Evolutionary conservation across 306 rosid genomes (phyloP).

Genomic region (Sphenostylis stenocarpa): DNA sequence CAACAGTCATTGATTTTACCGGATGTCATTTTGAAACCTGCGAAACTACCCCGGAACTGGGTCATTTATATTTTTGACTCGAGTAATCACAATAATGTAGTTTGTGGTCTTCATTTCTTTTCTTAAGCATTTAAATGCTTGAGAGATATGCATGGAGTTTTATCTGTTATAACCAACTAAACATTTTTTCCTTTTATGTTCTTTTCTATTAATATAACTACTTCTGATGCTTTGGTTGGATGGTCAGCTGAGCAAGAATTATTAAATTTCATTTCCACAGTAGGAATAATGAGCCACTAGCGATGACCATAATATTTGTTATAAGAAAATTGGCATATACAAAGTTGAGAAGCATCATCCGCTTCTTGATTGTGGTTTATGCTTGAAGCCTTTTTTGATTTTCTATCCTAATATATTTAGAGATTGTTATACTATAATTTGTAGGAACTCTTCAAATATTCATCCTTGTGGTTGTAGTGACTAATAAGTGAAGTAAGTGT

Average conservation of each 20-base stretch:
- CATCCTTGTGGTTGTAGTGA: neutral
- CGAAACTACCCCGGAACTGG: neutral
- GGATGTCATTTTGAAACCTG: neutral
- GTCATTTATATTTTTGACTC: slow-evolving; percentile 1
- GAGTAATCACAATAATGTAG: slow-evolving; percentile 13
- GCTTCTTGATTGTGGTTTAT: neutral
- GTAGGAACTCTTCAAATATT: neutral
- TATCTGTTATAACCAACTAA: slow-evolving; percentile 6
- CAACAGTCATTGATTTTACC: neutral
- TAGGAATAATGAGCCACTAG: neutral
- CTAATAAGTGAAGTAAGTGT: neutral
- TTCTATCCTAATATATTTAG: neutral
- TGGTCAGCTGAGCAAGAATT: neutral
- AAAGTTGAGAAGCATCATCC: neutral
- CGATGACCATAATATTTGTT: neutral
- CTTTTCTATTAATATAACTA: neutral
- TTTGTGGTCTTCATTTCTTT: neutral
- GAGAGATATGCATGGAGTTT: neutral
- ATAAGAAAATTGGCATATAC: neutral
- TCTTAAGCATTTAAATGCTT: neutral
- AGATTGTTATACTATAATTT: neutral
- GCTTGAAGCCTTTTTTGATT: neutral
- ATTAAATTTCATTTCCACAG: neutral
- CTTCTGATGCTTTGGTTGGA: neutral
- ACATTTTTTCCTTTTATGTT: neutral